Conservation (phyloP, 257 asterid genomes). For the Solanum ahanhuiri region DNA sequence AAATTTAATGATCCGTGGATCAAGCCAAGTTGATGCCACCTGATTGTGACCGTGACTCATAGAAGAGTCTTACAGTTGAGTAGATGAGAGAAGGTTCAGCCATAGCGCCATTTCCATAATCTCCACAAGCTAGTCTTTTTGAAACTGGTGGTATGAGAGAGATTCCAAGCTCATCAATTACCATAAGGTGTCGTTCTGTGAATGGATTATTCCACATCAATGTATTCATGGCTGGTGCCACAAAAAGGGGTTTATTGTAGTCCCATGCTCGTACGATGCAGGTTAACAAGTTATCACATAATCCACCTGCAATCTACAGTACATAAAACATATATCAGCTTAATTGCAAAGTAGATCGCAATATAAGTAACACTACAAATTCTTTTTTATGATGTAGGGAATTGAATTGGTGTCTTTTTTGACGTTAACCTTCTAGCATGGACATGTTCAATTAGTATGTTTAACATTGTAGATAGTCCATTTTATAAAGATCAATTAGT, state of each 20-base stretch:
- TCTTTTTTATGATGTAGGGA: not conserved
- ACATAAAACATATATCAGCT: not conserved
- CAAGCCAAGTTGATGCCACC: not conserved
- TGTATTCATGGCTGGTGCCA: conserved; percentile 88
- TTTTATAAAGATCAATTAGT: not conserved
- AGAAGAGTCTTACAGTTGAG: conserved; percentile 55
- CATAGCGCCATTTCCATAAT: conserved; percentile 86
- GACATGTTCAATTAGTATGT: not conserved
- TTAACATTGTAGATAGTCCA: not conserved
- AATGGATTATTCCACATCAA: conserved; percentile 84
- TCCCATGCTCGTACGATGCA: conserved; percentile 94
- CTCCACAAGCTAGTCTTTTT: conserved; percentile 83
- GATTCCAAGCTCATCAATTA: conserved; percentile 69
- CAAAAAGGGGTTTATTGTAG: conserved; percentile 69
- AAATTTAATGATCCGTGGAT: not conserved
- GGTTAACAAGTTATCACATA: conserved; percentile 82
- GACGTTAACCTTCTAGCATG: not conserved
- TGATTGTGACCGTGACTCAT: conserved; percentile 28
- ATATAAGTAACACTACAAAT: not conserved
- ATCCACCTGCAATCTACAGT: conserved; percentile 77
- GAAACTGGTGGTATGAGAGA: conserved; percentile 71
- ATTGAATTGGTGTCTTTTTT: not conserved
- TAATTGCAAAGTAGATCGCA: not conserved
- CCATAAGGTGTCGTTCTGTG: conserved; percentile 69
- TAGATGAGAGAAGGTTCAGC: conserved; percentile 77